phyloP scores from a whole-genome alignment of 192 early-diverging fungal species.

The Backusella macrospora region DNA sequence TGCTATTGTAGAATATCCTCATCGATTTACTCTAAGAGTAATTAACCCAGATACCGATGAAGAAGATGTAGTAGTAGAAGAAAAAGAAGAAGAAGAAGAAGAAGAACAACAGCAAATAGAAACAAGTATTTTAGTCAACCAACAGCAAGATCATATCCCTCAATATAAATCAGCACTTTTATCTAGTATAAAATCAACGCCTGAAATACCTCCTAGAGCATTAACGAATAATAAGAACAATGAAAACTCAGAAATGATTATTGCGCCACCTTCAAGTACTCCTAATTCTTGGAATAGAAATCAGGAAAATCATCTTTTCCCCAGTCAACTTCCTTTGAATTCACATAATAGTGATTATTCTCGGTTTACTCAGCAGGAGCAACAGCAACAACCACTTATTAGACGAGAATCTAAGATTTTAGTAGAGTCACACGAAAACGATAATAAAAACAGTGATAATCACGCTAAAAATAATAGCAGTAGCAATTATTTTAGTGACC shows the following conservation, averaged over 20 bases:
- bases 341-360: neutral
- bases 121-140: too few relatives aligned
- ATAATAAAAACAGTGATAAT: neutral
- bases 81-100: neutral
- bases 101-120: neutral
- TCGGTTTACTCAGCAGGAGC: neutral
- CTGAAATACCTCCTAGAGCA: neutral
- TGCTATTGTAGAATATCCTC: neutral
- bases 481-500: neutral
- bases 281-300: slow-evolving; percentile 14
- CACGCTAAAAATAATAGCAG: neutral
- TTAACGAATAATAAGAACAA: neutral
- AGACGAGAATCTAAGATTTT: slow-evolving; percentile 13
- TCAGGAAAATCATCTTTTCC: neutral
- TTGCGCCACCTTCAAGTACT: neutral
- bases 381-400: neutral
- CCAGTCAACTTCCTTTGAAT: neutral
- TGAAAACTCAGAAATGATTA: neutral
- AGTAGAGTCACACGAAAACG: neutral
- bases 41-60: slow-evolving; percentile 15
- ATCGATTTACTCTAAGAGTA: slow-evolving; percentile 10
- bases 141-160: neutral
- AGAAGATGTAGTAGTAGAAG: neutral
- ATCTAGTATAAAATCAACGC: neutral
- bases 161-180: neutral